A percentile compares a stretch with the other conserved stretches of the same genome.
These are phyloP conservation scores for Trichoderma afroharzianum DNA, from an alignment of 2,329 filamentous ascomycete genomes.

Conservation along the genomic window DNA sequence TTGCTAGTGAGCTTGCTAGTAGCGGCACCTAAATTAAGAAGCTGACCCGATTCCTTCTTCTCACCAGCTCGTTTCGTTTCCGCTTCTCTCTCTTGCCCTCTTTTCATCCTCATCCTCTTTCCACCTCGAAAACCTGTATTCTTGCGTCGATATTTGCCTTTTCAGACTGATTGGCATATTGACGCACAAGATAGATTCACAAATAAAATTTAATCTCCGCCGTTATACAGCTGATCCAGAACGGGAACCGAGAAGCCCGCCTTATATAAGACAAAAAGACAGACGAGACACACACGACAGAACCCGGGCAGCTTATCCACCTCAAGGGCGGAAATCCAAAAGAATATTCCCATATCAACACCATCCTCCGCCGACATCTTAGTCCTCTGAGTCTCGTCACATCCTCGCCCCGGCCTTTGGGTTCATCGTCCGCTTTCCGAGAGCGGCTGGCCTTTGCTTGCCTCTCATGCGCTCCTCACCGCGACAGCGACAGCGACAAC, in stretches of 20 bases:
- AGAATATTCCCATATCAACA: not conserved
- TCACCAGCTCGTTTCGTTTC: not conserved
- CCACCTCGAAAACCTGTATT: not conserved
- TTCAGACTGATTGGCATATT: not conserved
- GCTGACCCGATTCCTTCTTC: constrained; percentile 3
- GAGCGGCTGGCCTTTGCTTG: constrained; percentile 12
- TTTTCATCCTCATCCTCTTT: not conserved
- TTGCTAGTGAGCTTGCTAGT: not conserved
- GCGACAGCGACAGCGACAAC: not conserved
- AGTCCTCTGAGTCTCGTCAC: not conserved
- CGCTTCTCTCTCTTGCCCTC: not conserved
- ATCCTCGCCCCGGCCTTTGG: not conserved
- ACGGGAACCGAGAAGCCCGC: not conserved
- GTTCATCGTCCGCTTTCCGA: not conserved
- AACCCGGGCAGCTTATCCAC: not conserved
- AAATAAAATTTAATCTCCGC: not conserved
- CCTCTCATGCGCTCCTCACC: constrained; percentile 9
- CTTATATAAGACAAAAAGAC: not conserved
- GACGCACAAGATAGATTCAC: not conserved
- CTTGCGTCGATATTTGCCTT: not conserved
- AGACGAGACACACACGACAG: not conserved
- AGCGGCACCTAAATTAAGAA: constrained; percentile 15
- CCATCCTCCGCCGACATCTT: not conserved
- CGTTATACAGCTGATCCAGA: not conserved
- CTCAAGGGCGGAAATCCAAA: not conserved